Percentiles rank a stretch among this genome's conserved stretches.
phyloP scores from a whole-genome alignment of 164 flowering plant genomes.

The Macadamia tetraphylla region DNA sequence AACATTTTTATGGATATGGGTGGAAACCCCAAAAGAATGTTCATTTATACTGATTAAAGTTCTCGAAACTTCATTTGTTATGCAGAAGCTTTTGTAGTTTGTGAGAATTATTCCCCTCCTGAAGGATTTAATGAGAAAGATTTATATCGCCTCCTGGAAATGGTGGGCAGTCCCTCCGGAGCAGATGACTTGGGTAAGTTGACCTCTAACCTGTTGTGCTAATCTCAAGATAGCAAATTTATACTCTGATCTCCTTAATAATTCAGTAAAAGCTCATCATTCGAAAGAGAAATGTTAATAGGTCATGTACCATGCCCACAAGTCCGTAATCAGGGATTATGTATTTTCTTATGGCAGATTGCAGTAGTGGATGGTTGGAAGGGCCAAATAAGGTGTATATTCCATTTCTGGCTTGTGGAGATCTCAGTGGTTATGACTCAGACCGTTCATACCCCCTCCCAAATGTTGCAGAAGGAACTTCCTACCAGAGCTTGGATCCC shows the following conservation, averaged over 20 bases:
- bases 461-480: constrained; percentile 52
- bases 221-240: not conserved
- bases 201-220: not conserved
- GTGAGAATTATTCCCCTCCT: constrained; percentile 95
- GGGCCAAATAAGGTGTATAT: constrained; percentile 94
- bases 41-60: not conserved
- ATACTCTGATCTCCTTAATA: too few relatives aligned
- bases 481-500: constrained; percentile 80
- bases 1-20: not conserved
- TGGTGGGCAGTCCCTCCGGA: constrained; percentile 90
- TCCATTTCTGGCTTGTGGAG: constrained; percentile 96
- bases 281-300: too few relatives aligned
- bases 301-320: too few relatives aligned
- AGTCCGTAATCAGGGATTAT: not conserved
- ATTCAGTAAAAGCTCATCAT: too few relatives aligned
- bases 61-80: constrained; percentile 6
- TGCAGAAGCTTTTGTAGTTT: constrained; percentile 97
- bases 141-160: constrained; percentile 75
- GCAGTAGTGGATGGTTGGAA: constrained; percentile 95
- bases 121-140: constrained; percentile 87
- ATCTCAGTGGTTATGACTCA: constrained; percentile 85
- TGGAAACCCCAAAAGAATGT: not conserved
- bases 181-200: constrained; percentile 64
- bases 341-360: constrained; percentile 45
- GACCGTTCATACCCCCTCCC: constrained; percentile 99